Conservation (phyloP, 352 stramenopile species). For the Phytophthora pistaciae region DNA sequence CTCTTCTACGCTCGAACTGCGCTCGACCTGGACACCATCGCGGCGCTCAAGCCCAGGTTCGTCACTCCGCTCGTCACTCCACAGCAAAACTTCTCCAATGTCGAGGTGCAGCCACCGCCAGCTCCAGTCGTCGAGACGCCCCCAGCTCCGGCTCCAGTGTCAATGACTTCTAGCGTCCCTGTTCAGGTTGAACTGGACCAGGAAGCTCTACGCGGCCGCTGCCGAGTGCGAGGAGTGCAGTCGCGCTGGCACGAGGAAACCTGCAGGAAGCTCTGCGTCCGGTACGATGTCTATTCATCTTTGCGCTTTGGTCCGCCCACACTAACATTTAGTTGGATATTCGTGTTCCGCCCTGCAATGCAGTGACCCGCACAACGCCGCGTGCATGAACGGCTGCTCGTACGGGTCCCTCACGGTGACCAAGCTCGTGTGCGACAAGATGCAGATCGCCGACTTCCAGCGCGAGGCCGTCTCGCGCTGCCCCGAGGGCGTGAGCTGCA, state of each 20-base stretch:
- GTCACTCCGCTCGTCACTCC: constrained; percentile 1
- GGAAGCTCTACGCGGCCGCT: constrained; percentile 60
- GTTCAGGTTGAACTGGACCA: constrained; percentile 15
- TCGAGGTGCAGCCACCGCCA: neutral
- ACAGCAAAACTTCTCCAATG: constrained; percentile 17
- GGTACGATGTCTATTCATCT: constrained; percentile 25
- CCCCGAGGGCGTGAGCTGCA: constrained; percentile 69
- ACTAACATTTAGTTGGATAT: constrained; percentile 3
- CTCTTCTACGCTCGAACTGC: constrained; percentile 26
- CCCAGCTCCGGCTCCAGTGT: neutral
- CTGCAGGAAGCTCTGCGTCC: constrained; percentile 67
- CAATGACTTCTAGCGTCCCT: neutral
- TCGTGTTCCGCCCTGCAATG: constrained; percentile 6
- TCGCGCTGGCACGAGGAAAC: constrained; percentile 80
- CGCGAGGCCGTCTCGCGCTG: constrained; percentile 37
- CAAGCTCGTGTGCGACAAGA: constrained; percentile 71
- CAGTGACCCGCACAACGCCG: constrained; percentile 66
- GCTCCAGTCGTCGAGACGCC: neutral
- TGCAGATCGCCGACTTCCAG: constrained; percentile 35
- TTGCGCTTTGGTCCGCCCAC: neutral
- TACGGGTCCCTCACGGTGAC: constrained; percentile 79
- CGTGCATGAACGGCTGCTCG: constrained; percentile 82
- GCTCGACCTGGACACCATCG: constrained; percentile 20
- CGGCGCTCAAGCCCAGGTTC: constrained; percentile 28
- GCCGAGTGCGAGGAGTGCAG: constrained; percentile 70